Percentiles rank a stretch among this genome's conserved stretches.
Conservation (phyloP, 1,284 basidiomycete genomes). For the Gomphus bonarii region DNA sequence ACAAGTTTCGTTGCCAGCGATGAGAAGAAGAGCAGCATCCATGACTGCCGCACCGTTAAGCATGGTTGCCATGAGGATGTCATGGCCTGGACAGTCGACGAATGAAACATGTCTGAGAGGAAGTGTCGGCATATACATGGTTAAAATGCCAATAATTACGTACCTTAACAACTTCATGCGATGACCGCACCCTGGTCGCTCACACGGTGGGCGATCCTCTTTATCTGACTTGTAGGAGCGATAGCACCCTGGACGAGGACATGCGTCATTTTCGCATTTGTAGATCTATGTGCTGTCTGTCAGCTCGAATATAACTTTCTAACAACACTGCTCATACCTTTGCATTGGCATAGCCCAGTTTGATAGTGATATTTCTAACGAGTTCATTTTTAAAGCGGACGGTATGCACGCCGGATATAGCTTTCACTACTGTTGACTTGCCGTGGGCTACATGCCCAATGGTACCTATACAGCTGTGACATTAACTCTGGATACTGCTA, state of each 20-base stretch:
- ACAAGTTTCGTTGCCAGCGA: conserved; percentile 97
- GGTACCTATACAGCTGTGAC: conserved; percentile 46
- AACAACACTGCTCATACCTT: conserved; percentile 50
- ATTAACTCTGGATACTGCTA: conserved; percentile 5
- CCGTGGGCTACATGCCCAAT: conserved; percentile 98
- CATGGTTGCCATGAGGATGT: conserved; percentile 99
- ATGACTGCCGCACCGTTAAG: conserved; percentile 99
- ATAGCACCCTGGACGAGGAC: conserved; percentile 91
- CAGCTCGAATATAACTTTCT: conserved; percentile 11
- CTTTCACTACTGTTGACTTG: conserved; percentile 98
- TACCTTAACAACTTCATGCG: conserved; percentile 79
- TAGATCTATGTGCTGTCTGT: conserved; percentile 68
- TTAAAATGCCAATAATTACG: conserved; percentile 5
- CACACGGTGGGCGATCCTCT: conserved; percentile 89
- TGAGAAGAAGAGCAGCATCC: conserved; percentile 93
- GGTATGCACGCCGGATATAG: conserved; percentile 98
- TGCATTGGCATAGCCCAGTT: conserved; percentile 96
- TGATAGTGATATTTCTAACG: conserved; percentile 98
- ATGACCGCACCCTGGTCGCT: conserved; percentile 83
- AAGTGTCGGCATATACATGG: conserved; percentile 2
- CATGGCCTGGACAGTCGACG: conserved; percentile 93
- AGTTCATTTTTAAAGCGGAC: conserved; percentile 99
- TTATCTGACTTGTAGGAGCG: conserved; percentile 90
- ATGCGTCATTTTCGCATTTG: conserved; percentile 91
- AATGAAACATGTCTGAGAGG: conserved; percentile 81